A percentile compares a stretch with the other conserved stretches of the same genome.
phyloP scores from a whole-genome alignment of 1,284 basidiomycete genomes.

The Malassezia restricta region DNA sequence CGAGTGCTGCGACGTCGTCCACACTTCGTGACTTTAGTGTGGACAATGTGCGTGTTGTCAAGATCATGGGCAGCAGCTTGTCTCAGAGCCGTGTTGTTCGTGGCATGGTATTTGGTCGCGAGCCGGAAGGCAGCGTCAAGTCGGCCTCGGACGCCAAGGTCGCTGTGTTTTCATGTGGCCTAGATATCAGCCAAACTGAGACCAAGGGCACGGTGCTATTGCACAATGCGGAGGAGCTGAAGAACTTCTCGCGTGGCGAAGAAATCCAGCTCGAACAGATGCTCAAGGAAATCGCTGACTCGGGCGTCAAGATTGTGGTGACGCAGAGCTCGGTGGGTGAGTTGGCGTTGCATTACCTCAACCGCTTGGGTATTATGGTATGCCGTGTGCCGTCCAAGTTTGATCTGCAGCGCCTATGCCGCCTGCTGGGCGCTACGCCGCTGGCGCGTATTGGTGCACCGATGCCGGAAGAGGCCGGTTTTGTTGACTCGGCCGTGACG shows the following conservation, averaged over 20 bases:
- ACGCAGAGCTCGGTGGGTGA: slow-evolving; percentile 87
- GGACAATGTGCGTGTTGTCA: slow-evolving; percentile 94
- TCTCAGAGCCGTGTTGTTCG: slow-evolving; percentile 73
- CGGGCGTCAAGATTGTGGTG: slow-evolving; percentile 84
- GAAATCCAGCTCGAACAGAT: slow-evolving; percentile 53
- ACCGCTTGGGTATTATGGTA: slow-evolving; percentile 82
- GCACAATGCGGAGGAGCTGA: slow-evolving; percentile 88
- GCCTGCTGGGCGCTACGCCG: slow-evolving; percentile 89
- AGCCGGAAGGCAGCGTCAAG: slow-evolving; percentile 74
- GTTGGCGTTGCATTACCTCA: slow-evolving; percentile 91
- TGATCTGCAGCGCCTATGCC: slow-evolving; percentile 81
- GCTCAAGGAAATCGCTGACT: slow-evolving; percentile 87
- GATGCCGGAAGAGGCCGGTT: slow-evolving; percentile 88
- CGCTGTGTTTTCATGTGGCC: slow-evolving; percentile 80
- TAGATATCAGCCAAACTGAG: slow-evolving; percentile 91
- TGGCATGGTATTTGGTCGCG: slow-evolving; percentile 95
- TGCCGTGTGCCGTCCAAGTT: slow-evolving; percentile 98
- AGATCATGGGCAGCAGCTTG: slow-evolving; percentile 89
- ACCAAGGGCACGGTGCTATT: slow-evolving; percentile 97
- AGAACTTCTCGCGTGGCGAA: slow-evolving; percentile 79
- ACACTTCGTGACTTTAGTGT: slow-evolving; percentile 50
- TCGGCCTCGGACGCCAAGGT: slow-evolving; percentile 52
- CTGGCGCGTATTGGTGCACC: slow-evolving; percentile 90
- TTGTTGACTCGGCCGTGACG: slow-evolving; percentile 84
- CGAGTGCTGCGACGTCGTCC: not conserved